Base-by-base conservation (phyloP, 2,329 filamentous ascomycete species). In the Ascocoryne sarcoides region DNA sequence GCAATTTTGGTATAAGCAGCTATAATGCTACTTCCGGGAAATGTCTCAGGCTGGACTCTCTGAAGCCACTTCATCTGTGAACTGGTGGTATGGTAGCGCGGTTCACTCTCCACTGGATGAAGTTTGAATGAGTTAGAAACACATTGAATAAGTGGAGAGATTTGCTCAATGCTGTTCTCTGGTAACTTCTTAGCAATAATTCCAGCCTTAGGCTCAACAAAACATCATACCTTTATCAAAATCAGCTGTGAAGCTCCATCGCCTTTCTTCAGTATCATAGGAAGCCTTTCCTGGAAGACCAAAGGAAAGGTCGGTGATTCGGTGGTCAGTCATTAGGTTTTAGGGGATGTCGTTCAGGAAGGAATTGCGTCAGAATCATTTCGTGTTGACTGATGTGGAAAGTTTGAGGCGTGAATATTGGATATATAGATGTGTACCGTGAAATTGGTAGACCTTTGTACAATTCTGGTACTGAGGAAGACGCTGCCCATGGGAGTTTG, bases 221-320 rank as follows among this genome's bases (percentile, higher is more conserved):
- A 7, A 2, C 12, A 26, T 32, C 41, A 15, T 49, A 57, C 55
- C 37, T 36, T 47, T 37, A 14, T 37, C 40, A 12, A 40, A 15
- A 32, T 47, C 38, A 18, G 45, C 37, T n/a, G 57, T 55, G 38
- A 60, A 61, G 3, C 10, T 43, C 59, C 59, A 61, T 44, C 48
- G 33, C 10, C 47, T 48, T 37, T 58, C 53, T 10, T 54, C 49
- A 38, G 52, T 46, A 41, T 60, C 50, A 48, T 76, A 78, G 5
- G 60, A 59, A 31, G 69, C 55, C 41, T 64, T 61, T 44, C 73
- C 74, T 43, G 71, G 63, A 52, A 75, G 69, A 58, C 74, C 74
- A 51, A 68, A 69, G 39, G 67, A 63, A 37, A 75, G 63, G 61
- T 71, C 64, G 50, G 61, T 64, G 28, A 63, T 56, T 30, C 63